Evolutionary conservation across 345 rosid genomes (phyloP), one percentile per base, ranked within the genome.

Genomic region (Euphorbia lathyris): DNA sequence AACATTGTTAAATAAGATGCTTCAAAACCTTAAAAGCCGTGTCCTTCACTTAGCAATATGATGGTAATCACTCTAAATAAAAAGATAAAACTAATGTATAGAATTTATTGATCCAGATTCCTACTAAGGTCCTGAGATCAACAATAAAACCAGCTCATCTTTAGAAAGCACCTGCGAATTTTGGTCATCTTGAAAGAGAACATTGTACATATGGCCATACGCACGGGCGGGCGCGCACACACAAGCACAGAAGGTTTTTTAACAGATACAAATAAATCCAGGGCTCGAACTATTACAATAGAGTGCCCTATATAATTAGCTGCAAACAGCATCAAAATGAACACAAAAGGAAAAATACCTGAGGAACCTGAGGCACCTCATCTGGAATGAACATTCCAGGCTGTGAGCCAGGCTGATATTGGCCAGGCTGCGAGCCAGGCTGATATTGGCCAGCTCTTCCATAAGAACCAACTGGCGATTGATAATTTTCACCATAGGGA

Each of bases 401-500:
- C 26, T 62, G 72, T 29, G 66, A 17, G 13, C 58, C 56, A 29
- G 68, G 60, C 20, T 58, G 78, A 36, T 69, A 75, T 34, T 69
- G 22, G 0, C 53, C 10, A 19, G 73, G 25, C 29, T 48, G 66
- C 17, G 43, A 27, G 29, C 79, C 67, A 42, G 89, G 80, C 71
- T 77, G 77, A 22, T 75, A 78, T 59, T 81, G 67, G 73, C n/a
- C n/a, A n/a, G n/a, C n/a, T n/a, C n/a, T n/a, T n/a, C n/a, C n/a
- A n/a, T n/a, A n/a, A n/a, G n/a, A n/a, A n/a, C n/a, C n/a, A n/a
- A n/a, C n/a, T n/a, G n/a, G n/a, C n/a, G 90, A 95, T 64, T 82
- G 96, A 79, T 90, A 88, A 69, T 82, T 86, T 45, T 86, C 86
- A 68, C 75, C 82, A 61, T 86, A 92, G 56, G 88, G 79, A 76